Conservation (phyloP, 2,329 filamentous ascomycete species). For the Fusarium longipes region DNA sequence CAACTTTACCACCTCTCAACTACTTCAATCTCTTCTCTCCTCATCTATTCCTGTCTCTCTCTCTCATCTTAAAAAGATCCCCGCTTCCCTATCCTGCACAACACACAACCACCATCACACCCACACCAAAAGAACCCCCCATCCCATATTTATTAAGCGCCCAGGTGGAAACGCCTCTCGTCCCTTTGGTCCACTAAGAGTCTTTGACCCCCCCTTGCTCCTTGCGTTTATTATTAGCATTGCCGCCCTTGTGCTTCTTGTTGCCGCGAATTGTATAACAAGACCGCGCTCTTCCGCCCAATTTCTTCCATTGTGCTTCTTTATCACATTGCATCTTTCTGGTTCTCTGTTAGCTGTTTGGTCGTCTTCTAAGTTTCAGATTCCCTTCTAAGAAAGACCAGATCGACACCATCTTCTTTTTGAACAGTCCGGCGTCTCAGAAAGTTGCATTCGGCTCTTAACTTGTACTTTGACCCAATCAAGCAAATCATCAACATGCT, state of each 20-base stretch:
- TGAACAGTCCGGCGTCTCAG: constrained; percentile 30
- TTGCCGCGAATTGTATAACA: constrained; percentile 40
- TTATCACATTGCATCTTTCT: constrained; percentile 12
- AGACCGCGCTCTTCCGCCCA: constrained; percentile 26
- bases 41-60: constrained; percentile 6
- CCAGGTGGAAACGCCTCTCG: constrained; percentile 41
- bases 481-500: constrained; percentile 46
- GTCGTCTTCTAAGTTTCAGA: constrained; percentile 11
- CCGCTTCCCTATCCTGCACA: constrained; percentile 27
- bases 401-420: constrained; percentile 38
- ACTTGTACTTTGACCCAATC: neutral
- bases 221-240: constrained; percentile 47
- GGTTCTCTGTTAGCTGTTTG: constrained; percentile 23
- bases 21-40: neutral
- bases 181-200: constrained; percentile 30
- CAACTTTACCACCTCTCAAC: neutral
- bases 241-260: constrained; percentile 37
- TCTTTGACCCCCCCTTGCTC: constrained; percentile 18
- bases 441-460: constrained; percentile 19
- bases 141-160: constrained; percentile 39
- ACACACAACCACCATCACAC: constrained; percentile 23
- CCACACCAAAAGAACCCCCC: constrained; percentile 16
- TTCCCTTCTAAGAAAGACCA: neutral
- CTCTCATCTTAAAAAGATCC: constrained; percentile 9
- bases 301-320: neutral